These are phyloP conservation scores for Leccinum subtestaceum DNA, from an alignment of 768 basidiomycete species.

Conservation along the genomic window DNA sequence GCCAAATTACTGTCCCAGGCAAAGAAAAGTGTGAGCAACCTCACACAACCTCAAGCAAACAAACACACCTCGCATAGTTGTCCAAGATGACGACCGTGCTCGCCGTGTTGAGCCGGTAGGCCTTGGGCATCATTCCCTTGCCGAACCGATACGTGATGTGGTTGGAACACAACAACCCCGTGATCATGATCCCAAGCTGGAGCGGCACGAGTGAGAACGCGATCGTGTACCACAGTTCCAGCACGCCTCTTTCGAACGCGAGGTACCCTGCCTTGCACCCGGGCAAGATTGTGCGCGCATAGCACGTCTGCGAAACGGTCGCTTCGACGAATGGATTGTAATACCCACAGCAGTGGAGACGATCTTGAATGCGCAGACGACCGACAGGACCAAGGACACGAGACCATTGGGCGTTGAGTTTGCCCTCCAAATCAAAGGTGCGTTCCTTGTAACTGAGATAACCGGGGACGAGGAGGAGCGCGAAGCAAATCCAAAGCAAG, in stretches of 20 bases:
- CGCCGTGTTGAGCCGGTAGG: conserved; percentile 69
- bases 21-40: background rate
- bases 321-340: conserved; percentile 80
- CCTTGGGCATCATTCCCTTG: conserved; percentile 86
- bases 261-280: conserved; percentile 72
- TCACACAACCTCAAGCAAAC: background rate
- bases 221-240: conserved; percentile 63
- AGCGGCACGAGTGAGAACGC: conserved; percentile 66
- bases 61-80: conserved; percentile 66
- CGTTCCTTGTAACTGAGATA: conserved; percentile 75
- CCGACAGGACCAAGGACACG: conserved; percentile 55
- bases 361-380: conserved; percentile 68
- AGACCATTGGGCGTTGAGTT: conserved; percentile 78
- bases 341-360: conserved; percentile 78
- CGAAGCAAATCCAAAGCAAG: conserved; percentile 72
- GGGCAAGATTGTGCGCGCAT: conserved; percentile 64
- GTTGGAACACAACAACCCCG: conserved; percentile 69
- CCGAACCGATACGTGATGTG: conserved; percentile 86
- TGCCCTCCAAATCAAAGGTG: conserved; percentile 79
- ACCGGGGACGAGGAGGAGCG: conserved; percentile 67
- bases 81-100: conserved; percentile 86
- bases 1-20: conserved; percentile 56
- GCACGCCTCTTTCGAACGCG: conserved; percentile 51
- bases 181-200: conserved; percentile 62
- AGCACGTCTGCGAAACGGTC: conserved; percentile 71